Percentiles rank a stretch among this genome's conserved stretches.
Evolutionary conservation across 2,329 filamentous ascomycete genomes (phyloP).

Genomic region (Lecanoromycetidae sp.): DNA sequence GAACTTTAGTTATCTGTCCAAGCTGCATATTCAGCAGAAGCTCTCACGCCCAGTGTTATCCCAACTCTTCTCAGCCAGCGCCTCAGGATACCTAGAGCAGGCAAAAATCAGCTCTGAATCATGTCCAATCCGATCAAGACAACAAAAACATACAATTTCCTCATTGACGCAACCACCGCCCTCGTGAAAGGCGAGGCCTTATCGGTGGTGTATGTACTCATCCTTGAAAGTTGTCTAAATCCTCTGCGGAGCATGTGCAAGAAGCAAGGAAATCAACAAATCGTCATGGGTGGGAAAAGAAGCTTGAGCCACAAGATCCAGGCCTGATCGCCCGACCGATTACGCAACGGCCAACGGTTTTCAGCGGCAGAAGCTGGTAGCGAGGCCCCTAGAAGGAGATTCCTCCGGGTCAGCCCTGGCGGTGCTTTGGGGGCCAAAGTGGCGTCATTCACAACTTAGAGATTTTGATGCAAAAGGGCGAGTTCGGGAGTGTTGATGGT

Average conservation of each 20-base stretch:
- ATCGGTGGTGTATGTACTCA: constrained; percentile 25
- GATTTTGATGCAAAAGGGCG: not conserved
- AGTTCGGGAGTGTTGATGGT: too few relatives aligned
- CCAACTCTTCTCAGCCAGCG: constrained; percentile 77
- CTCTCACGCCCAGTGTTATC: constrained; percentile 79
- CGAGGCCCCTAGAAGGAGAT: too few relatives aligned
- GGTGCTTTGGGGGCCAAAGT: not conserved
- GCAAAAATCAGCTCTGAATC: constrained; percentile 10
- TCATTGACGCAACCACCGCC: constrained; percentile 67
- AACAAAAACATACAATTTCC: constrained; percentile 47
- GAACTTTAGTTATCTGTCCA: not conserved
- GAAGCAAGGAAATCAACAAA: constrained; percentile 1
- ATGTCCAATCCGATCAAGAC: constrained; percentile 7
- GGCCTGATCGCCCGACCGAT: too few relatives aligned
- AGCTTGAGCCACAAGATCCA: not conserved
- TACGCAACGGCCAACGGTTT: too few relatives aligned
- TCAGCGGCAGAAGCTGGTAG: too few relatives aligned
- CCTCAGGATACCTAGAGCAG: constrained; percentile 64
- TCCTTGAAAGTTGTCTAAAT: constrained; percentile 24
- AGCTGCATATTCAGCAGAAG: constrained; percentile 11
- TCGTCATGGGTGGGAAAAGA: not conserved
- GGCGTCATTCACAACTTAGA: not conserved
- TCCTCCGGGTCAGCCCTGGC: not conserved
- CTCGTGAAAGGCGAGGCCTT: constrained; percentile 48
- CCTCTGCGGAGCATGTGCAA: constrained; percentile 21